These are phyloP conservation scores for Trichomonas tenax DNA, from an alignment of 208 protist genomes.

Conservation along the genomic window DNA sequence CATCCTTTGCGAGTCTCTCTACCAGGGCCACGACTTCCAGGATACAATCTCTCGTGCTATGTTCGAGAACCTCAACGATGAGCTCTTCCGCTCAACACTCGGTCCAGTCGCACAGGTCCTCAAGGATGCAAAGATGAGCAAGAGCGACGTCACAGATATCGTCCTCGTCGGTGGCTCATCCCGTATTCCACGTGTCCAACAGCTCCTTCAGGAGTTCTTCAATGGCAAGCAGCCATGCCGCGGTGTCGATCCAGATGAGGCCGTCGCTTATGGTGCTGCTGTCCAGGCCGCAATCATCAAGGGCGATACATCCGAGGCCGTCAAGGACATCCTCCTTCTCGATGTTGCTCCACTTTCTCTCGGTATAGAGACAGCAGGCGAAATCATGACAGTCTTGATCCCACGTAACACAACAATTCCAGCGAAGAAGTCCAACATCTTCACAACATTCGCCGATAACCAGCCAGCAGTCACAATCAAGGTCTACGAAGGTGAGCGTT, in stretches of 20 bases:
- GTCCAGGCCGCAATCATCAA: constrained; percentile 84
- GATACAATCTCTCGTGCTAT: constrained; percentile 74
- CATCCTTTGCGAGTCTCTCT: no score
- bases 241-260: no score
- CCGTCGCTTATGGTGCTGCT: constrained; percentile 65
- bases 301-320: constrained; percentile 37
- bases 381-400: constrained; percentile 63
- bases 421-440: no score
- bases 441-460: no score
- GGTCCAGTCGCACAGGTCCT: constrained; percentile 60
- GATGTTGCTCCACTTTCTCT: no score
- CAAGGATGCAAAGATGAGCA: constrained; percentile 61
- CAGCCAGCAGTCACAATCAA: constrained; percentile 7
- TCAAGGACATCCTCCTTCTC: constrained; percentile 19
- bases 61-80: constrained; percentile 80
- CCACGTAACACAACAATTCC: not conserved
- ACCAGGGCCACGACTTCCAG: constrained; percentile 87
- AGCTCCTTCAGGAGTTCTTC: no score
- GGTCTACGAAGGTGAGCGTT: not conserved
- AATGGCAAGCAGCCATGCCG: constrained; percentile 59
- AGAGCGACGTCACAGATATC: constrained; percentile 60
- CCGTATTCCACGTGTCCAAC: no score
- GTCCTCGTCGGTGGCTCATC: constrained; percentile 67
- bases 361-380: no score
- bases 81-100: constrained; percentile 58